phyloP scores from a whole-genome alignment of 2,329 filamentous ascomycete species.

The Cladosporium sp. region DNA sequence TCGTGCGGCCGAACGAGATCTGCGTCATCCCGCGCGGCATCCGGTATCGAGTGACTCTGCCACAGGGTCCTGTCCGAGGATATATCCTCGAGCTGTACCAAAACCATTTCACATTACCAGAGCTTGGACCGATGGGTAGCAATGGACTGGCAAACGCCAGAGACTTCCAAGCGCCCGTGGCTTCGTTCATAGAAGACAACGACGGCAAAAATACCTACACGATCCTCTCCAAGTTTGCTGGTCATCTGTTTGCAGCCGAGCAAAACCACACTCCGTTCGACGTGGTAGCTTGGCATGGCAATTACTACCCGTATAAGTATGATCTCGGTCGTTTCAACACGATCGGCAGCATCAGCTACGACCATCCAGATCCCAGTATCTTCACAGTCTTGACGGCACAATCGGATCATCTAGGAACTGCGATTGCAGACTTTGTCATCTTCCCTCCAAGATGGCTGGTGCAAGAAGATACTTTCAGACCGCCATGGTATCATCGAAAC shows the following conservation, averaged over 20 bases:
- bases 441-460: slow-evolving; percentile 74
- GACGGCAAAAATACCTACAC: slow-evolving; percentile 58
- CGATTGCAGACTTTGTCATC: slow-evolving; percentile 70
- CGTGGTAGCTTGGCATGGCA: slow-evolving; percentile 73
- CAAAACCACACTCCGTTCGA: slow-evolving; percentile 71
- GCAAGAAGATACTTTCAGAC: slow-evolving; percentile 68
- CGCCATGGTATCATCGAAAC: slow-evolving; percentile 73
- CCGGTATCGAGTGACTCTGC: slow-evolving; percentile 62
- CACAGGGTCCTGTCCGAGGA: slow-evolving; percentile 62
- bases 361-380: slow-evolving; percentile 68
- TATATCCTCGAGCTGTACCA: slow-evolving; percentile 70
- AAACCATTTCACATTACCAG: slow-evolving; percentile 65
- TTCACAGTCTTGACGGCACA: slow-evolving; percentile 68
- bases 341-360: slow-evolving; percentile 59
- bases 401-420: slow-evolving; percentile 56
- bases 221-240: slow-evolving; percentile 64
- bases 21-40: slow-evolving; percentile 68
- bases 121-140: slow-evolving; percentile 66
- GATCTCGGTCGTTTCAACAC: slow-evolving; percentile 61
- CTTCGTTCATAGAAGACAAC: slow-evolving; percentile 57
- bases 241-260: slow-evolving; percentile 60
- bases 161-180: slow-evolving; percentile 66
- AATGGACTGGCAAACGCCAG: slow-evolving; percentile 66
- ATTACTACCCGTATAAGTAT: slow-evolving; percentile 64
- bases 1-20: slow-evolving; percentile 69